Evolutionary conservation across 164 flowering plant species (phyloP), one percentile per base, ranked within the genome.

Genomic region (Tinospora cordifolia): DNA sequence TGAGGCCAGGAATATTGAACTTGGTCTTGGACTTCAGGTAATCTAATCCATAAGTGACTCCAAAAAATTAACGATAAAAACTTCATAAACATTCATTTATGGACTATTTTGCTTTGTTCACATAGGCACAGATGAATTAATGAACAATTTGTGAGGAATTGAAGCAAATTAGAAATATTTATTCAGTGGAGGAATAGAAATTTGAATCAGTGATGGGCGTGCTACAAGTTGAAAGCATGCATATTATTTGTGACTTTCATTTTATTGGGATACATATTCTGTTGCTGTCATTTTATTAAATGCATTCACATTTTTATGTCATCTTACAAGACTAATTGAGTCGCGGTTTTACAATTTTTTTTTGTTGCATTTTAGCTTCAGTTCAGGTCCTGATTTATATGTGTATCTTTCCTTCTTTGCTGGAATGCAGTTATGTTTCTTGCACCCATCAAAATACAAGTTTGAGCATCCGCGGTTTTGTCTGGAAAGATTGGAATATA

Each of bases 1-100:
- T 6, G 88, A 88, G 75, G 98, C 97, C 44, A 83, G 97, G 82
- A 94, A 88, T 72, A 87, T 94, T 68, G 98, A 94, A 81, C 91
- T 94, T 69, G 98, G 97, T 62, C 95, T 94, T 69, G 98, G 97
- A 19, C 83, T 94, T 46, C 98, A 94, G 97, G 98, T 93, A 80
- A 24, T 47, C 27, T 71, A 68, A 13, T 62, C 65, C 10, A 15
- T 71, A 25, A 41, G n/a, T n/a, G n/a, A n/a, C n/a, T n/a, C n/a
- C n/a, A n/a, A n/a, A n/a, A n/a, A n/a, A n/a, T 12, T 12, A 41
- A 41, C 46, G 11, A 41, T 41, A 41, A 41, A 41, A 41, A 3
- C 0, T 49, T 51, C 46, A 41, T 51, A 51, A 25, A 34, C 25
- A 24, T 30, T 57, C 13, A 41, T 64, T 64, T 30, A 47, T 19